Evolutionary conservation across 2,329 filamentous ascomycete genomes (phyloP), one percentile per base, ranked within the genome.

Genomic region (Pseudogymnoascus sp.): DNA sequence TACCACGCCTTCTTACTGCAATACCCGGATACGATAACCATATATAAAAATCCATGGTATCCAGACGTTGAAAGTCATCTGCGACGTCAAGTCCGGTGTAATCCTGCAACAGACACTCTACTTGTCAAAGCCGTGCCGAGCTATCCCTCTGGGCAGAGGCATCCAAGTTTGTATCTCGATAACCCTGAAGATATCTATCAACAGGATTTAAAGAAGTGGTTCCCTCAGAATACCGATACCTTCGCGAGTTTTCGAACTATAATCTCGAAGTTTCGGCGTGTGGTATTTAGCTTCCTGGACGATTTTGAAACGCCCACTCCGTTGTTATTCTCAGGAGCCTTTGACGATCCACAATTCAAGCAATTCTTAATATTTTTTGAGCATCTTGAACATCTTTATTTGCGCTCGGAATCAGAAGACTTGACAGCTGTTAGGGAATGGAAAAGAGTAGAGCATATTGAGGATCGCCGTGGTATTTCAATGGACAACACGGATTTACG

Each of bases 281-380:
- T 63, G 62, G 16, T 61, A n/a, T 63, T 61, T 63, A 42, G 47
- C 62, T 63, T 63, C 53, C 29, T 63, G 5, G 59, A 42, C 47
- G 62, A 61, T 50, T 60, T 60, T 56, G 16, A 63, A n/a, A 38
- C 26, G 62, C 62, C 47, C 33, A 33, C 16, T 16, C 62, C 29
- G 16, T 44, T 13, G 11, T 29, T 61, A 33, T 63, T 61, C 53
- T 63, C 53, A 16, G 31, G 10, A 38, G 53, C 24, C 33, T 63
- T 63, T 59, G 62, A 63, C 29, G 24, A 37, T 33, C 16, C 62
- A 26, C 62, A n/a, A 42, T 61, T 63, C 42, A 14, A 63, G 47
- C 62, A 40, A 61, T 63, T 63, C 62, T 63, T 63, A 31, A 63
- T 63, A 29, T 63, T 63, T 63, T 63, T 63, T 61, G 62, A 63